Conservation (phyloP, 345 rosid species). For the Gossypium turneri region DNA sequence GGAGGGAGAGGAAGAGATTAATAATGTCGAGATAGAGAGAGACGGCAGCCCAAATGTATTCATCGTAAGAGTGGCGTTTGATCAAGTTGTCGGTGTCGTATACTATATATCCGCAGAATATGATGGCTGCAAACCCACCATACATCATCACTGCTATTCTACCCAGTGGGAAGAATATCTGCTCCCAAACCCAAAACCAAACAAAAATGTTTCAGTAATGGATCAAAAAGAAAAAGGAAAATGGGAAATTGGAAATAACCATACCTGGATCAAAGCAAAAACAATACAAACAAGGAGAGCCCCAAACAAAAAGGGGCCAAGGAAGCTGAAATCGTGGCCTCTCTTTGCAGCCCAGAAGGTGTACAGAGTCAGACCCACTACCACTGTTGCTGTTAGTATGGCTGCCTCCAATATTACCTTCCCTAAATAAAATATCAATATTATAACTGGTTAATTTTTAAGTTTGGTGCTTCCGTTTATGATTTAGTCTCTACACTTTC, state of each 20-base stretch:
- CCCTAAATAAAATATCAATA: constrained; percentile 21
- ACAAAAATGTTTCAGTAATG: not conserved
- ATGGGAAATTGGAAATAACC: no score
- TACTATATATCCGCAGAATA: constrained; percentile 80
- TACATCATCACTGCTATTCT: constrained; percentile 71
- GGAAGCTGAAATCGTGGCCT: constrained; percentile 86
- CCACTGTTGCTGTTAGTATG: constrained; percentile 71
- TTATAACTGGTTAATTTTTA: no score
- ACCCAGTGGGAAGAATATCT: constrained; percentile 78
- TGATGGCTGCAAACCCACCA: constrained; percentile 68
- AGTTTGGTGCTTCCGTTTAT: no score
- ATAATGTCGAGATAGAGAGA: constrained; percentile 50
- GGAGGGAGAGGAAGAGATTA: constrained; percentile 54
- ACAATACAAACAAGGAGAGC: constrained; percentile 58
- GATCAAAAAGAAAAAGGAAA: not conserved
- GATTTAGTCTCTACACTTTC: no score
- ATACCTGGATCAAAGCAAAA: constrained; percentile 75
- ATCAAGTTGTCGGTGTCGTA: constrained; percentile 86
- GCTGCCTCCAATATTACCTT: constrained; percentile 72
- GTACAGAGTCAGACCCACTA: constrained; percentile 69
- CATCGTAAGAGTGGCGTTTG: constrained; percentile 68
- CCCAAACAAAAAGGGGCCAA: constrained; percentile 89
- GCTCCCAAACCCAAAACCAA: constrained; percentile 32
- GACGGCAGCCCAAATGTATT: constrained; percentile 67
- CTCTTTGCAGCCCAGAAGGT: constrained; percentile 94